A percentile compares a stretch with the other conserved stretches of the same genome.
Conservation (phyloP, 2,329 filamentous ascomycete species). For the Scytalidium lignicola region DNA sequence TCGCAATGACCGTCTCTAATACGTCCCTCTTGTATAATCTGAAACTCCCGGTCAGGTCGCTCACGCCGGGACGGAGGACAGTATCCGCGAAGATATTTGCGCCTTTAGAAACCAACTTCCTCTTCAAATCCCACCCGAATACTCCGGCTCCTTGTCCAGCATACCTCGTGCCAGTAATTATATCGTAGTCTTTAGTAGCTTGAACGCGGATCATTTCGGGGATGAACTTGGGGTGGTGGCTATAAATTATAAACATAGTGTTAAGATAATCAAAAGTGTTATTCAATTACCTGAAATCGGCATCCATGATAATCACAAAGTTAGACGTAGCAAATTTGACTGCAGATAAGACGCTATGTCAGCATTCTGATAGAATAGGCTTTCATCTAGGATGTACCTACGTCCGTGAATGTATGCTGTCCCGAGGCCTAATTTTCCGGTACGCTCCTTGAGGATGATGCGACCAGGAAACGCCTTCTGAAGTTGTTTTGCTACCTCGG, state of each 20-base stretch:
- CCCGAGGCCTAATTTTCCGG: constrained; percentile 53
- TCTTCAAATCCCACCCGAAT: constrained; percentile 93
- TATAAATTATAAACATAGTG: constrained; percentile 89
- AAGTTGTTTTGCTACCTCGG: constrained; percentile 84
- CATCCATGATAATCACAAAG: too few relatives aligned
- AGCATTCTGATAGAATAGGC: too few relatives aligned
- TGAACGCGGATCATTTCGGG: constrained; percentile 85
- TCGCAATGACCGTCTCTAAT: constrained; percentile 78
- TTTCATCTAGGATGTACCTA: constrained; percentile 77
- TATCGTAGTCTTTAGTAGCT: constrained; percentile 75
- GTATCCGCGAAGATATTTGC: constrained; percentile 94
- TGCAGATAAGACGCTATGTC: neutral
- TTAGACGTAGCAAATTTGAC: neutral
- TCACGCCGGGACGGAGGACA: constrained; percentile 82
- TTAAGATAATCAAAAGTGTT: constrained; percentile 1
- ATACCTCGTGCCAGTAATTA: constrained; percentile 94
- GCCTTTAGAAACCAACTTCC: constrained; percentile 76
- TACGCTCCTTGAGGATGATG: constrained; percentile 79
- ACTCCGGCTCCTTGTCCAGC: constrained; percentile 76
- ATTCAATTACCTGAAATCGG: too few relatives aligned
- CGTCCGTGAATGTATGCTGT: constrained; percentile 26
- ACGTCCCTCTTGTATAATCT: constrained; percentile 85
- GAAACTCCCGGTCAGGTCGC: constrained; percentile 88
- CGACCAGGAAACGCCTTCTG: constrained; percentile 76
- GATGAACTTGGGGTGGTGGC: constrained; percentile 99